These are phyloP conservation scores for Aspergillus pseudoglaucus DNA, from an alignment of 2,329 filamentous ascomycete genomes.

Conservation along the genomic window DNA sequence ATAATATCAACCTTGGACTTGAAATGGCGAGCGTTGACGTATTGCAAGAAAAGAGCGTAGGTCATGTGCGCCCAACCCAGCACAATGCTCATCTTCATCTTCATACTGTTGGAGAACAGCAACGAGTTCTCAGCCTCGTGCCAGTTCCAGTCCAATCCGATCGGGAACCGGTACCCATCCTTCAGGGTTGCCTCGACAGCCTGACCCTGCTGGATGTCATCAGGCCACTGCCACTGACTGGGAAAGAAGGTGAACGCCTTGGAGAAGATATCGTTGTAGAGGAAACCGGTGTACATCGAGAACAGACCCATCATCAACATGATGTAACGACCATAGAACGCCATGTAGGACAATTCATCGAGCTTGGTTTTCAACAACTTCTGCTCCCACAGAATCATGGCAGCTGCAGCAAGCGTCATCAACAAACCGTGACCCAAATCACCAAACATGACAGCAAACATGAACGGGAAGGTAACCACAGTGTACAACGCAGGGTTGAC, in stretches of 20 bases:
- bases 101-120: constrained; percentile 95
- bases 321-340: constrained; percentile 97
- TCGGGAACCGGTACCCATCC: constrained; percentile 79
- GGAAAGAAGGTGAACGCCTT: constrained; percentile 82
- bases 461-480: constrained; percentile 96
- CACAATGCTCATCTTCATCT: constrained; percentile 99
- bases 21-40: constrained; percentile 91
- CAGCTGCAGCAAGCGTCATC: constrained; percentile 73
- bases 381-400: constrained; percentile 97
- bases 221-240: constrained; percentile 83
- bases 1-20: constrained; percentile 92
- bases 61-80: constrained; percentile 98
- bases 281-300: constrained; percentile 91
- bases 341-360: constrained; percentile 96
- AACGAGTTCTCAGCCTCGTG: constrained; percentile 92
- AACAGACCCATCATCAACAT: constrained; percentile 97
- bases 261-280: constrained; percentile 98
- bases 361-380: constrained; percentile 76
- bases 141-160: constrained; percentile 94
- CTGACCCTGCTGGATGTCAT: constrained; percentile 58
- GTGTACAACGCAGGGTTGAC: constrained; percentile 94
- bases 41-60: constrained; percentile 88
- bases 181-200: constrained; percentile 63
- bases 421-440: constrained; percentile 90
- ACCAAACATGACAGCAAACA: constrained; percentile 99